Percentiles rank a stretch among this genome's conserved stretches.
phyloP scores from a whole-genome alignment of 2,329 filamentous ascomycete species.

The Trichoderma sp. region DNA sequence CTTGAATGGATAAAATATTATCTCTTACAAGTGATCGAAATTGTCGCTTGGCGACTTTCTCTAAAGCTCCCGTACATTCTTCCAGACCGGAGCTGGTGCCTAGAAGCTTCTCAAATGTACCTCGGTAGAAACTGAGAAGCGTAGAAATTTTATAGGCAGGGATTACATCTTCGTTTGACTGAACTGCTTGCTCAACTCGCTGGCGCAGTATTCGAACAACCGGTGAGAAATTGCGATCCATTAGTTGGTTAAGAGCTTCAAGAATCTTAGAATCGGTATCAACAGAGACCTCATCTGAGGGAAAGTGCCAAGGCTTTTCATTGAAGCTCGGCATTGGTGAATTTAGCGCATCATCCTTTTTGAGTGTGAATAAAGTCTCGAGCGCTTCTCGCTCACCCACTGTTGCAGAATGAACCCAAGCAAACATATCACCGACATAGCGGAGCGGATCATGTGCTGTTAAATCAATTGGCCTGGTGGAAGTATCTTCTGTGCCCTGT shows the following conservation, averaged over 20 bases:
- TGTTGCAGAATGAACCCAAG: slow-evolving; percentile 92
- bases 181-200: slow-evolving; percentile 86
- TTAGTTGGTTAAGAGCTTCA: slow-evolving; percentile 80
- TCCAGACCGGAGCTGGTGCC: slow-evolving; percentile 70
- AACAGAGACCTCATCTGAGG: slow-evolving; percentile 60
- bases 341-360: slow-evolving; percentile 79
- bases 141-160: slow-evolving; percentile 89
- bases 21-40: slow-evolving; percentile 83
- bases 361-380: slow-evolving; percentile 86
- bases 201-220: slow-evolving; percentile 85
- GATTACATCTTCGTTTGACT: slow-evolving; percentile 88
- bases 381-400: slow-evolving; percentile 93
- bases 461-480: slow-evolving; percentile 88
- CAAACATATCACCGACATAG: slow-evolving; percentile 96
- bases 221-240: slow-evolving; percentile 81
- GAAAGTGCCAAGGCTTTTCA: slow-evolving; percentile 80
- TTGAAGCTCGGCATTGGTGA: slow-evolving; percentile 79
- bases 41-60: slow-evolving; percentile 77
- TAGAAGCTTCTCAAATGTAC: slow-evolving; percentile 81
- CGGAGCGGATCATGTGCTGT: slow-evolving; percentile 88
- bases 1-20: slow-evolving; percentile 74
- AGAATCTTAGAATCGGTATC: slow-evolving; percentile 72
- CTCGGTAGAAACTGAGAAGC: slow-evolving; percentile 83
- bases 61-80: slow-evolving; percentile 68
- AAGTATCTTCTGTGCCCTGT: slow-evolving; percentile 60